Evolutionary conservation across 345 rosid species (phyloP), one percentile per base, ranked within the genome.

Genomic region (Populus pruinosa): DNA sequence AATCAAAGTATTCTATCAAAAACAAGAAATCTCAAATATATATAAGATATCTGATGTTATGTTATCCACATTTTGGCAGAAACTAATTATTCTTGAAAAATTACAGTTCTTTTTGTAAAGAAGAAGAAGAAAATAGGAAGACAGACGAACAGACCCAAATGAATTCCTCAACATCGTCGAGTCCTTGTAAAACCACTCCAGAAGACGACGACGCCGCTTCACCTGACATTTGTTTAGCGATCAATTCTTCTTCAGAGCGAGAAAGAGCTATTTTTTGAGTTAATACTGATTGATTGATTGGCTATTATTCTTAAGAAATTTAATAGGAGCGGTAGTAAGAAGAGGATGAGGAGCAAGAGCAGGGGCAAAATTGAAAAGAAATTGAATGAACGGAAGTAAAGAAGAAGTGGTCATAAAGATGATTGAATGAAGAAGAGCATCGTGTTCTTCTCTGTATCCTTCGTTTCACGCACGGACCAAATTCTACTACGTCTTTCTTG

Each of bases 141-240:
- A 43, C 10, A 3, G 65, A 9, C 76, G 35, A 49, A 74, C 87
- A 77, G 18, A 92, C 98, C 87, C 85, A 82, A 84, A 82, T 69
- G 76, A 79, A 92, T 39, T 89, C 92, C 33, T 93, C 89, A 16
- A 90, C 94, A 49, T 91, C 91, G 39, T 86, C 88, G 74, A 92
- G 81, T 70, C 90, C 90, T 62, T 88, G 87, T 35, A 90, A 74
- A 72, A 61, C 44, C 41, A 88, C 72, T 23, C 66, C 78, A 29
- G 87, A 86, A 65, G 89, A 77, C 71, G 89, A 80, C 72, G 92
- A 75, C 74, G 89, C 66, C 33, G 76, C 75, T 50, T 83, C 87
- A 69, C 71, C 88, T 44, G 90, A 87, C 94, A 93, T 90, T 62
- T 81, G 43, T 27, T 61, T 12, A 1, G n/a, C 38, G 36, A 47